Evolutionary conservation across 495 filamentous ascomycete species (phyloP).

Genomic region (Ramalina peruviana): DNA sequence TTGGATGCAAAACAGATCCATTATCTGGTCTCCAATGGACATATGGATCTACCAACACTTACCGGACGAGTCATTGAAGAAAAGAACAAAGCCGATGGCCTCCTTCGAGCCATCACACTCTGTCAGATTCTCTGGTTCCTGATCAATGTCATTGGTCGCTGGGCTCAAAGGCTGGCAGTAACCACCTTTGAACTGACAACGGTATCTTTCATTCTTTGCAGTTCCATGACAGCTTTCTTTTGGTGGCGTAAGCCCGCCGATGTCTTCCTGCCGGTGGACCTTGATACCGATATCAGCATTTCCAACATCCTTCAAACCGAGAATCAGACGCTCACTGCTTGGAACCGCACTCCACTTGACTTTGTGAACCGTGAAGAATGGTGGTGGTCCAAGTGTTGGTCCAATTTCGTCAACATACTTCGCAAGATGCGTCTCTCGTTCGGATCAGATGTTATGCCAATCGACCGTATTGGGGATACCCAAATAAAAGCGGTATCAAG

Average conservation of each 20-base stretch:
- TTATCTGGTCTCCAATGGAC: conserved; percentile 14
- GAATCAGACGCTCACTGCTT: not conserved
- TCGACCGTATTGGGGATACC: not conserved
- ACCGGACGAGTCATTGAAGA: conserved; percentile 12
- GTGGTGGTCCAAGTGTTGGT: not conserved
- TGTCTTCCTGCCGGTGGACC: not conserved
- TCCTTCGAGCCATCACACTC: conserved; percentile 14
- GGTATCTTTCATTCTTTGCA: conserved; percentile 15
- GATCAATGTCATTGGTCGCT: conserved; percentile 12
- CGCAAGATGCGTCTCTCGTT: not conserved
- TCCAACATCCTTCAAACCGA: not conserved
- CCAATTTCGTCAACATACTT: not conserved
- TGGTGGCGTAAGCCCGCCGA: conserved; percentile 21
- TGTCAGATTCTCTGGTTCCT: conserved; percentile 20
- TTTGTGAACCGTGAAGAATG: not conserved
- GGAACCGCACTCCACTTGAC: not conserved
- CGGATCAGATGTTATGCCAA: not conserved
- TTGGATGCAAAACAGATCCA: conserved; percentile 16
- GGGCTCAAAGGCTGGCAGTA: conserved; percentile 9
- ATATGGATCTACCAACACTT: conserved; percentile 12
- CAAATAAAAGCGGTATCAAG: not conserved
- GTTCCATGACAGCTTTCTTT: conserved; percentile 13
- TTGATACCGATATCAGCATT: not conserved
- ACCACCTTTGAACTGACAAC: conserved; percentile 20
- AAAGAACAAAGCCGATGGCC: conserved; percentile 19